Evolutionary conservation across 1,139 yeast genomes (phyloP).

Genomic region (Diutina mesorugosa): DNA sequence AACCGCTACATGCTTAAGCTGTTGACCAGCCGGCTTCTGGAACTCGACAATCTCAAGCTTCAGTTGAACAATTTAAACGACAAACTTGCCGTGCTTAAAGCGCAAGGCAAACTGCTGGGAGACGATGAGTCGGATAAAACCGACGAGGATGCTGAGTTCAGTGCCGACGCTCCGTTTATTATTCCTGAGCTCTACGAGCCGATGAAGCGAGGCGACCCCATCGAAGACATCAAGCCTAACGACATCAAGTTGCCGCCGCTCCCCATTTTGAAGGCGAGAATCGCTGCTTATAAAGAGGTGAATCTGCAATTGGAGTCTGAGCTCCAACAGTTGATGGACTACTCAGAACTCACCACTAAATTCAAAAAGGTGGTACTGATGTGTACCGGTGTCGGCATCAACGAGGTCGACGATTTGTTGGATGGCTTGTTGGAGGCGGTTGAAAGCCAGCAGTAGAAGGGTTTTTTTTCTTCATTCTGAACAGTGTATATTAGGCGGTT

Average conservation of each 20-base stretch:
- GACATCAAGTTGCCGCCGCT: conserved; percentile 30
- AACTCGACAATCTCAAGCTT: conserved; percentile 28
- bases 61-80: conserved; percentile 32
- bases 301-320: conserved; percentile 34
- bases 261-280: conserved; percentile 57
- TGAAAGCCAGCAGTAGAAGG: conserved; percentile 28
- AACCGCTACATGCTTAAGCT: conserved; percentile 26
- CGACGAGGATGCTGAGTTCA: conserved; percentile 3
- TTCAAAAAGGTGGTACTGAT: conserved; percentile 82
- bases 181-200: conserved; percentile 43
- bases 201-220: conserved; percentile 21
- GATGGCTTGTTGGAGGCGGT: conserved; percentile 86
- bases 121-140: neutral
- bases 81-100: conserved; percentile 15
- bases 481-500: neutral
- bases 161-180: conserved; percentile 42
- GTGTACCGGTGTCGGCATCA: conserved; percentile 71
- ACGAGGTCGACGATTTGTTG: conserved; percentile 69
- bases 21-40: conserved; percentile 23
- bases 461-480: no score
- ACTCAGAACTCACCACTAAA: conserved; percentile 63
- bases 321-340: conserved; percentile 28
- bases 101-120: neutral
- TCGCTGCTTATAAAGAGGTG: conserved; percentile 52
- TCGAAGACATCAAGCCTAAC: conserved; percentile 15